Conservation (phyloP, 352 stramenopile species). For the Globisporangium orthogonon region DNA sequence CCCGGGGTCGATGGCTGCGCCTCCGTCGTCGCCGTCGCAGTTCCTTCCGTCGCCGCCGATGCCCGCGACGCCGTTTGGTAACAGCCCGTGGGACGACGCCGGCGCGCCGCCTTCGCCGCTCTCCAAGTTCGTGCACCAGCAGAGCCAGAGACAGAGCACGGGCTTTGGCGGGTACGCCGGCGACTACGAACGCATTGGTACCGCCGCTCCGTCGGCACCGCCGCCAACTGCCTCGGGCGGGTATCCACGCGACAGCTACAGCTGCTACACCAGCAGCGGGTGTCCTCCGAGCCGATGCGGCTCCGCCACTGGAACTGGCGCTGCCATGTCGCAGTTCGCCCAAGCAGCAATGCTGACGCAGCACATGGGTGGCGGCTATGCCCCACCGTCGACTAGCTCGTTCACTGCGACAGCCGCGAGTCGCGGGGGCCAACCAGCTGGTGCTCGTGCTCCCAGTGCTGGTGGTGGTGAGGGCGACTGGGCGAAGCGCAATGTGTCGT, state of each 20-base stretch:
- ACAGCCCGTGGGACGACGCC: conserved; percentile 7
- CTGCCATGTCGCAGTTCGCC: conserved; percentile 7
- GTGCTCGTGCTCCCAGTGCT: neutral
- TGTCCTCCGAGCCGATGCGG: neutral
- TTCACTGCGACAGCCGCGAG: conserved; percentile 10
- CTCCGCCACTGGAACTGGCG: neutral
- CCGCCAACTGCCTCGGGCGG: neutral
- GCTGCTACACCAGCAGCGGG: neutral
- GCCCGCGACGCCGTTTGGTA: neutral
- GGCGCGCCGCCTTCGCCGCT: conserved; percentile 44
- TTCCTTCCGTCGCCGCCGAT: neutral
- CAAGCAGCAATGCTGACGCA: conserved; percentile 5
- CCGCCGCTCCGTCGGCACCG: conserved; percentile 10
- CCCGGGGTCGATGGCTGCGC: neutral
- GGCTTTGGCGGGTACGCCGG: conserved; percentile 9
- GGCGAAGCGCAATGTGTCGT: conserved; percentile 5
- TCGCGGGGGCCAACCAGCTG: conserved; percentile 6
- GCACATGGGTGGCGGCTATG: neutral
- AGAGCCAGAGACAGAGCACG: conserved; percentile 18
- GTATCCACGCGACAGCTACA: neutral
- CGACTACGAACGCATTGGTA: conserved; percentile 19
- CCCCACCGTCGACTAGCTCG: neutral
- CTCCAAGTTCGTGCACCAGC: conserved; percentile 69
- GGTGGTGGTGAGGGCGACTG: neutral
- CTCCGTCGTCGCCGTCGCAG: neutral